These are phyloP conservation scores for Ottelia alismoides DNA, from an alignment of 106 monocot genomes.

Conservation along the genomic window DNA sequence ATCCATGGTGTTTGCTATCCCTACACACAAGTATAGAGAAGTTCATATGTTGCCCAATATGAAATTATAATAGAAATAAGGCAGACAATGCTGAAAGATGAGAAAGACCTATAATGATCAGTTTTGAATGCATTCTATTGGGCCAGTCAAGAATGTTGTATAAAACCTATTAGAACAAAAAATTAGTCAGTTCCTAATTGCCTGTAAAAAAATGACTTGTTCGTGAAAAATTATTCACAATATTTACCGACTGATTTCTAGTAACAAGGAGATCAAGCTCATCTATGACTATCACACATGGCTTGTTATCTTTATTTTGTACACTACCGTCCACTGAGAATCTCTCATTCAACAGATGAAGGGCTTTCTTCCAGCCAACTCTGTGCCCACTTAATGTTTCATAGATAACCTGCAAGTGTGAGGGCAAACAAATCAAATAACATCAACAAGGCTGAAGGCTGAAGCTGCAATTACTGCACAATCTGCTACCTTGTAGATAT, in stretches of 20 bases:
- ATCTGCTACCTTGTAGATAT: constrained; percentile 72
- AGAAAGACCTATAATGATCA: constrained; percentile 68
- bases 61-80: not conserved
- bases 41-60: not conserved
- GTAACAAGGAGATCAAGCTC: constrained; percentile 99
- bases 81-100: not conserved
- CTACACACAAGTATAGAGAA: constrained; percentile 13
- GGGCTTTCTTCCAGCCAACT: constrained; percentile 97
- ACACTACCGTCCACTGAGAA: constrained; percentile 51
- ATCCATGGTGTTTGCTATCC: constrained; percentile 97
- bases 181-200: not conserved
- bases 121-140: constrained; percentile 63
- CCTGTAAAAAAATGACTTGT: not conserved
- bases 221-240: not conserved
- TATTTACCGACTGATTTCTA: constrained; percentile 89
- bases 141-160: constrained; percentile 99
- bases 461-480: not conserved
- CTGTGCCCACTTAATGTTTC: constrained; percentile 77
- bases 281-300: constrained; percentile 84
- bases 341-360: constrained; percentile 62
- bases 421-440: not conserved
- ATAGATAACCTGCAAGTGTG: constrained; percentile 57
- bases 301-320: constrained; percentile 39
- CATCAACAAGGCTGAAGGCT: not conserved
- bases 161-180: constrained; percentile 41